phyloP scores from a whole-genome alignment of 495 filamentous ascomycete species.

The Choiromyces venosus region DNA sequence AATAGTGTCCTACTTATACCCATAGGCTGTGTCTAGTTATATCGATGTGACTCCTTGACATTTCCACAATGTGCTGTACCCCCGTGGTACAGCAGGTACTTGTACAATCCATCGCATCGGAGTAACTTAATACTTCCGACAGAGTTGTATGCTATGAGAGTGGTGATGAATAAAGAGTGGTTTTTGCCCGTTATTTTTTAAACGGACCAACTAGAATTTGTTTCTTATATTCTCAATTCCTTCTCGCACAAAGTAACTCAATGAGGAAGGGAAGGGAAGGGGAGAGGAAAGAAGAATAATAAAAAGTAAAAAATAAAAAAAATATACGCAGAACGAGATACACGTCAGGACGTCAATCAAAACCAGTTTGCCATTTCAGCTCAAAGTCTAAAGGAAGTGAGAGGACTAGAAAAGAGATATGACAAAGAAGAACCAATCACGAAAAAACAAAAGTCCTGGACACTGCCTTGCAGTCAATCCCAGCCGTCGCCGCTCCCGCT shows the following conservation, averaged over 20 bases:
- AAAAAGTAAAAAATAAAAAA: not conserved
- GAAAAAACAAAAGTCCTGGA: not conserved
- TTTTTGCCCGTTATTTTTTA: not conserved
- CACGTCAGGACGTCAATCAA: not conserved
- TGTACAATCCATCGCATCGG: too few relatives aligned
- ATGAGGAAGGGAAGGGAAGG: not conserved
- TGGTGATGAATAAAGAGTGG: not conserved
- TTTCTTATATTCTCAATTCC: not conserved
- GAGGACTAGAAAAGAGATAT: not conserved
- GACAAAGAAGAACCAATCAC: not conserved
- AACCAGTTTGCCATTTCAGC: not conserved
- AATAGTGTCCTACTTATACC: too few relatives aligned
- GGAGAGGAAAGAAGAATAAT: not conserved
- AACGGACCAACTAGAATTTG: not conserved
- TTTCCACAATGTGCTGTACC: too few relatives aligned
- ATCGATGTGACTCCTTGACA: too few relatives aligned
- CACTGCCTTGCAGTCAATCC: constrained; percentile 9
- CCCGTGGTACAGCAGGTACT: too few relatives aligned
- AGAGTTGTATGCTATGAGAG: too few relatives aligned
- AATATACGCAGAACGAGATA: not conserved
- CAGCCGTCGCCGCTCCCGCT: constrained; percentile 29
- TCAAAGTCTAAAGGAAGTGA: not conserved
- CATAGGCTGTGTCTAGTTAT: too few relatives aligned
- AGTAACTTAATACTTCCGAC: too few relatives aligned
- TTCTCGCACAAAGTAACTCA: not conserved